These are phyloP conservation scores for Corynascus novoguineensis DNA, from an alignment of 495 filamentous ascomycete species.

Conservation along the genomic window DNA sequence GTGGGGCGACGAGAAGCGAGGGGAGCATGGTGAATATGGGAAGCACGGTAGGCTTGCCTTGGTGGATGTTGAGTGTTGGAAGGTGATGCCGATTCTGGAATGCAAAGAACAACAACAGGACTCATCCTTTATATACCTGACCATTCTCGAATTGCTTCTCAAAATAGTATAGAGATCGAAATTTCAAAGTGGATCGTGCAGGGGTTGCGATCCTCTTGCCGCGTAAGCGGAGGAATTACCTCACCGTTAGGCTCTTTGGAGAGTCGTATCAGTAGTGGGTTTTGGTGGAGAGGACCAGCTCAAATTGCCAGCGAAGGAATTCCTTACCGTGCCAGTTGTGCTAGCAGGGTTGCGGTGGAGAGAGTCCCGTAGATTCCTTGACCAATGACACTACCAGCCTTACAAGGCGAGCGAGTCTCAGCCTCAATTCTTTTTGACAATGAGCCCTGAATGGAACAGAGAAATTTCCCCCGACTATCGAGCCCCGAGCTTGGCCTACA, in stretches of 20 bases:
- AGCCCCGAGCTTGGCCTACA: not conserved
- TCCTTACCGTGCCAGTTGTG: not conserved
- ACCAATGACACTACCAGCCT: not conserved
- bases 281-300: not conserved
- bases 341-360: not conserved
- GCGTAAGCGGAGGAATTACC: not conserved
- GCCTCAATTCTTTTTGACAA: not conserved
- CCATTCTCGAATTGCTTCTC: conserved; percentile 1
- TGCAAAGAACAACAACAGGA: not conserved
- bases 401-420: not conserved
- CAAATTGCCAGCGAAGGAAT: not conserved
- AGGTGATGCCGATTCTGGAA: not conserved
- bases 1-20: not conserved
- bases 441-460: not conserved
- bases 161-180: not conserved
- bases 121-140: not conserved
- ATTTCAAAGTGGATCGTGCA: not conserved
- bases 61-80: not conserved
- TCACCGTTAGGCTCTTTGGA: not conserved
- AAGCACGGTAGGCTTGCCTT: not conserved
- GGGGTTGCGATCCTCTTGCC: not conserved
- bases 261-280: not conserved
- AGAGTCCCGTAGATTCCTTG: not conserved
- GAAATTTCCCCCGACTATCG: not conserved
- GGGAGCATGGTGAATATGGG: not conserved